Evolutionary conservation across 495 filamentous ascomycete species (phyloP).

Genomic region (Penicillium pancosmium): DNA sequence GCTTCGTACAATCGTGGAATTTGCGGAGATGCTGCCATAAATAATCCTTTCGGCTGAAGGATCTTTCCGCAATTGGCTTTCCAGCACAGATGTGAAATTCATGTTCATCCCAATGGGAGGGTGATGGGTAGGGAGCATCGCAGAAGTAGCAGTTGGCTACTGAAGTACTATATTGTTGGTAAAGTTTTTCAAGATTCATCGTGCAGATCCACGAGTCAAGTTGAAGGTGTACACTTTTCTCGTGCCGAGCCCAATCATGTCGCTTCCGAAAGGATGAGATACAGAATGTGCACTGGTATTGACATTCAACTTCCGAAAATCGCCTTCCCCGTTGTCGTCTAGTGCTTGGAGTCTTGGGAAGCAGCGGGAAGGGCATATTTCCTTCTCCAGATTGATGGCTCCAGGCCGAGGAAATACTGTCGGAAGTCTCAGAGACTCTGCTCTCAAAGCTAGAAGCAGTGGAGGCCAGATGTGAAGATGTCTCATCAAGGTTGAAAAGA

Average conservation of each 20-base stretch:
- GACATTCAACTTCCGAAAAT: conserved; percentile 50
- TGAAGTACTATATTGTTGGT: conserved; percentile 15
- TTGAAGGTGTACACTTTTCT: conserved; percentile 76
- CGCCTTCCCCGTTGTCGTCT: conserved; percentile 49
- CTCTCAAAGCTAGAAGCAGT: conserved; percentile 37
- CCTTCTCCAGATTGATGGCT: conserved; percentile 51
- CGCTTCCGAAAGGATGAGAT: conserved; percentile 78
- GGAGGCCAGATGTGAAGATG: conserved; percentile 31
- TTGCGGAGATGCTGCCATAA: conserved; percentile 79
- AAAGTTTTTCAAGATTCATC: conserved; percentile 11
- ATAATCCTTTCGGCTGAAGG: conserved; percentile 85
- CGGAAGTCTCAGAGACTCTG: conserved; percentile 36
- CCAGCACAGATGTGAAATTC: conserved; percentile 71
- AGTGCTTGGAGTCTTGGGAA: conserved; percentile 8
- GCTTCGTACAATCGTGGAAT: conserved; percentile 68
- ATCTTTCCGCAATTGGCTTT: conserved; percentile 64
- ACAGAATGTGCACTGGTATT: conserved; percentile 84
- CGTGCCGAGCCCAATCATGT: conserved; percentile 84
- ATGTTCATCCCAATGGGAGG: conserved; percentile 68
- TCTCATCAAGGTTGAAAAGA: conserved; percentile 28
- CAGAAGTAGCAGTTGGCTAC: conserved; percentile 68
- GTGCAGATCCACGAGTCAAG: conserved; percentile 81
- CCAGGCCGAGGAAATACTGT: conserved; percentile 42
- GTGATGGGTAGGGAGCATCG: conserved; percentile 56
- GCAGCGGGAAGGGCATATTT: conserved; percentile 23